Percentiles rank a stretch among this genome's conserved stretches.
phyloP scores from a whole-genome alignment of 179 eudicot species.

The Nepenthes alata region DNA sequence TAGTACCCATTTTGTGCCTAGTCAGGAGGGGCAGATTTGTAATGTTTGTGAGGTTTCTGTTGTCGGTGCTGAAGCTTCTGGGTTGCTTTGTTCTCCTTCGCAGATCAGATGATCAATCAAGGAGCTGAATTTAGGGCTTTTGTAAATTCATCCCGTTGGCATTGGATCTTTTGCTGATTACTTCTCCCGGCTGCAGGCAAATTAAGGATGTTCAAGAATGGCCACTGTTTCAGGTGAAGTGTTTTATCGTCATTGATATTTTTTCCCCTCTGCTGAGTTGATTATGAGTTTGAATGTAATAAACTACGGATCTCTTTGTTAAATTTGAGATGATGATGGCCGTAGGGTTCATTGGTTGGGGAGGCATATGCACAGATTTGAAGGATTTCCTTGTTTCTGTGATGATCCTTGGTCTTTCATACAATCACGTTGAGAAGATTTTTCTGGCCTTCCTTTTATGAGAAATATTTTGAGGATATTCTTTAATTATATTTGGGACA shows the following conservation, averaged over 20 bases:
- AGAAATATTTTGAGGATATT: too few relatives aligned
- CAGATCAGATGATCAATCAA: constrained; percentile 52
- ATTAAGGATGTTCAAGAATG: constrained; percentile 1
- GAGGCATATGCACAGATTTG: not conserved
- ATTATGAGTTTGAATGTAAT: constrained; percentile 16
- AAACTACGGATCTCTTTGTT: constrained; percentile 8
- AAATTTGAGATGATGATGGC: not conserved
- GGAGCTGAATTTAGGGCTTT: not conserved
- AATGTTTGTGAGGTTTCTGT: constrained; percentile 75
- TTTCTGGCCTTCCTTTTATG: not conserved
- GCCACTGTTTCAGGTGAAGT: constrained; percentile 2
- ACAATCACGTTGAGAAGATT: not conserved
- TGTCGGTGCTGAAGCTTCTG: constrained; percentile 93
- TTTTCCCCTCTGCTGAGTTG: constrained; percentile 3
- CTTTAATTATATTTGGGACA: too few relatives aligned
- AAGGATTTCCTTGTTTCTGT: not conserved
- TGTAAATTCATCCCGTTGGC: not conserved
- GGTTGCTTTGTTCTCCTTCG: constrained; percentile 77
- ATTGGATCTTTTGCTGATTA: not conserved
- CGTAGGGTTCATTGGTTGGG: not conserved
- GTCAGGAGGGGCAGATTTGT: constrained; percentile 76
- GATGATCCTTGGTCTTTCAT: not conserved
- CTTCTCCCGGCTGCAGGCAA: not conserved
- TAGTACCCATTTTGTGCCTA: constrained; percentile 62
- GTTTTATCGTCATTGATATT: not conserved